A percentile compares a stretch with the other conserved stretches of the same genome.
Conservation (phyloP, 768 basidiomycete species). For the Mycena vulgaris region DNA sequence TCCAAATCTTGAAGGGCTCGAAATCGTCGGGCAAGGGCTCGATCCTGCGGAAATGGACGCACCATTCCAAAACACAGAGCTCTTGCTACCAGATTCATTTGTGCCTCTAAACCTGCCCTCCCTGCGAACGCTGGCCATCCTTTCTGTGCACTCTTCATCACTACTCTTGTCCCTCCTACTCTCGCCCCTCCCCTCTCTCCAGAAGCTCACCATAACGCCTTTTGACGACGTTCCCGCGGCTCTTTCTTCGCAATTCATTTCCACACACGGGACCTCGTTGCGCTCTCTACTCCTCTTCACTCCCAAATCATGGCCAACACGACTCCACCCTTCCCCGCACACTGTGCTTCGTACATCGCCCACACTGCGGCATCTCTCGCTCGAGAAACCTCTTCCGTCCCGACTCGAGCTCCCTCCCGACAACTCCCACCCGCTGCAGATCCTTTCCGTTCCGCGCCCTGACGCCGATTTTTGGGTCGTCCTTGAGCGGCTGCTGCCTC, state of each 20-base stretch:
- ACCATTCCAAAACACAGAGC: slow-evolving; percentile 43
- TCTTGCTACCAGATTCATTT: slow-evolving; percentile 51
- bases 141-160: slow-evolving; percentile 79
- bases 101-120: slow-evolving; percentile 67
- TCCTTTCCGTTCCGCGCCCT: slow-evolving; percentile 86
- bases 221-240: slow-evolving; percentile 78
- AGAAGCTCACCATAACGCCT: slow-evolving; percentile 78
- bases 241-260: slow-evolving; percentile 71
- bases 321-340: slow-evolving; percentile 67
- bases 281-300: slow-evolving; percentile 77
- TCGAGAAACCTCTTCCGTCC: slow-evolving; percentile 80
- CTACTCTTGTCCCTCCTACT: slow-evolving; percentile 72
- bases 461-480: slow-evolving; percentile 68
- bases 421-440: slow-evolving; percentile 63
- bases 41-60: slow-evolving; percentile 67
- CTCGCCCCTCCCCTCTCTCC: slow-evolving; percentile 74
- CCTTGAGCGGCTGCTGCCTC: slow-evolving; percentile 69
- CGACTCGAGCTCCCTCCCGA: slow-evolving; percentile 43
- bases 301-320: slow-evolving; percentile 78
- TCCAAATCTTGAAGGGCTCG: slow-evolving; percentile 72
- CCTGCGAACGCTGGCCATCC: slow-evolving; percentile 71
- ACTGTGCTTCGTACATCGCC: slow-evolving; percentile 66
- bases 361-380: slow-evolving; percentile 76
- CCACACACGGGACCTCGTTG: slow-evolving; percentile 69
- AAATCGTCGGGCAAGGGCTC: slow-evolving; percentile 72